Percentiles rank a stretch among this genome's conserved stretches.
Conservation (phyloP, 495 filamentous ascomycete species). For the Xylaria palmicola region DNA sequence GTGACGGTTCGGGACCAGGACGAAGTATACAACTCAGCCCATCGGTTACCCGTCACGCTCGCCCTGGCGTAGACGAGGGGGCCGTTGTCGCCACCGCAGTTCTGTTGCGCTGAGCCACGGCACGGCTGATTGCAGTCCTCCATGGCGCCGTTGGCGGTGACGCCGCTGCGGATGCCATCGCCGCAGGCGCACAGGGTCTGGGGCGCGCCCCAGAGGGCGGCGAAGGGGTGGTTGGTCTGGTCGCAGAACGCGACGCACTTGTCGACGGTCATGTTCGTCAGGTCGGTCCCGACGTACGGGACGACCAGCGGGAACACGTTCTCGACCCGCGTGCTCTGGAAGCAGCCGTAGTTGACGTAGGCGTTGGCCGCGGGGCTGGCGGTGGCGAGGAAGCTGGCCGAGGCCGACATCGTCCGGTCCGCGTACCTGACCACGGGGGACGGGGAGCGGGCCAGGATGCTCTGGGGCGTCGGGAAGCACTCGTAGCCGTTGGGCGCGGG, state of each 20-base stretch:
- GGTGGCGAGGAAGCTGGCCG: conserved; percentile 12
- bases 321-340: neutral
- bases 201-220: neutral
- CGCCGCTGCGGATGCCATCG: neutral
- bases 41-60: neutral
- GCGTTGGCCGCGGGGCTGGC: neutral
- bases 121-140: conserved; percentile 10
- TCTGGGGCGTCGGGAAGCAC: conserved; percentile 12
- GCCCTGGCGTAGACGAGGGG: conserved; percentile 6
- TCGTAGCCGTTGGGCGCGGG: neutral
- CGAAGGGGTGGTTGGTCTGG: neutral
- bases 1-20: neutral
- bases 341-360: conserved; percentile 11
- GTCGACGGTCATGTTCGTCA: neutral
- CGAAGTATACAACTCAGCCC: neutral
- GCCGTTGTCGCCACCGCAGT: conserved; percentile 10
- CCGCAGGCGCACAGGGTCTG: neutral
- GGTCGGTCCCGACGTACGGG: neutral
- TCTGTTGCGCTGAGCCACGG: neutral
- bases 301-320: neutral
- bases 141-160: neutral
- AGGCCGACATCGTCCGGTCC: neutral
- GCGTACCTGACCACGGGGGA: neutral
- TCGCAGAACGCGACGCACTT: conserved; percentile 5
- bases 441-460: neutral